These are phyloP conservation scores for Apiospora marii DNA, from an alignment of 2,329 filamentous ascomycete species.

Conservation along the genomic window DNA sequence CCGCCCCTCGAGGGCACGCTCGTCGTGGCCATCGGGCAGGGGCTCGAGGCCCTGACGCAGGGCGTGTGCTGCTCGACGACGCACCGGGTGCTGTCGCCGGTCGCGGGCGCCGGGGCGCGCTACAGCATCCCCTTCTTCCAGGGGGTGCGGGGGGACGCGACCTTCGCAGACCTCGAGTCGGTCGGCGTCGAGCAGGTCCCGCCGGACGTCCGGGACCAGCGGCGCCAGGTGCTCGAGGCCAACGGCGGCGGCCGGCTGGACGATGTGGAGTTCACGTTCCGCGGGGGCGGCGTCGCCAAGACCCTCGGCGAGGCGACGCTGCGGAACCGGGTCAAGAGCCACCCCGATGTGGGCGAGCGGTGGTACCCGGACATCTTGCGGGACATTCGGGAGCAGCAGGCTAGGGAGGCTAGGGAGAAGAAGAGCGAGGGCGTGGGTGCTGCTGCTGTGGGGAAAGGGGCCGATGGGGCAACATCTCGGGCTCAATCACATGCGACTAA, in stretches of 20 bases:
- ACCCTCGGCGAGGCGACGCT: conserved; percentile 84
- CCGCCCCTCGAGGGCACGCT: conserved; percentile 78
- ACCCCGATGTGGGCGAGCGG: conserved; percentile 84
- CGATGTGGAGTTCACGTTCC: conserved; percentile 88
- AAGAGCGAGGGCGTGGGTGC: conserved; percentile 26
- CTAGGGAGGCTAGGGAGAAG: conserved; percentile 45
- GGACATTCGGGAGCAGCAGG: conserved; percentile 66
- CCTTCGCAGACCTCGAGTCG: conserved; percentile 77
- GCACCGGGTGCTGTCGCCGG: conserved; percentile 81
- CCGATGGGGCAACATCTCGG: conserved; percentile 2
- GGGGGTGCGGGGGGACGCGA: conserved; percentile 80
- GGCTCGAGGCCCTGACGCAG: conserved; percentile 82
- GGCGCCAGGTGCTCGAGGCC: conserved; percentile 63
- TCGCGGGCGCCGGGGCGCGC: conserved; percentile 72
- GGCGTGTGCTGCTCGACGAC: conserved; percentile 86
- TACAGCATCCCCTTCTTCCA: conserved; percentile 91
- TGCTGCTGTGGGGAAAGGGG: conserved; percentile 17
- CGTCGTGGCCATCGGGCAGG: conserved; percentile 88
- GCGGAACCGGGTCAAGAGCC: conserved; percentile 84
- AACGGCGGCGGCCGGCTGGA: conserved; percentile 67
- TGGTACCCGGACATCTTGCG: conserved; percentile 75
- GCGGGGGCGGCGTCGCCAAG: conserved; percentile 70
- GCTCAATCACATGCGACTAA: conserved; percentile 17
- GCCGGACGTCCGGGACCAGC: conserved; percentile 67
- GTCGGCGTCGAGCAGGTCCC: conserved; percentile 67